Evolutionary conservation across 768 basidiomycete species (phyloP), one percentile per base, ranked within the genome.

Genomic region (Suillus spraguei): DNA sequence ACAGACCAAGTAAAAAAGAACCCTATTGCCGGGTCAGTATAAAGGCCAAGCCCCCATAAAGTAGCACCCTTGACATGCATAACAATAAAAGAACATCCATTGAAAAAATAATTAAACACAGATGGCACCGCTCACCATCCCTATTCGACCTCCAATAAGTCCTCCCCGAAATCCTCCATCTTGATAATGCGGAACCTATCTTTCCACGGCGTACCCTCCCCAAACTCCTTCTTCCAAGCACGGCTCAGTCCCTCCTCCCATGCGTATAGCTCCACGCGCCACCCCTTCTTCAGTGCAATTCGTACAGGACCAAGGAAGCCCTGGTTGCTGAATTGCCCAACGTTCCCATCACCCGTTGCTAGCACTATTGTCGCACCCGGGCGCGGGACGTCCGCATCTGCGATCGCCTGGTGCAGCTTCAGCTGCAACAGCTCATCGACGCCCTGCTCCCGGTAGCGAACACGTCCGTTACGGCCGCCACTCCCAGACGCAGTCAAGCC

Each of bases 401-500:
- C 87, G 59, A 98, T 80, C 13, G 90, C 89, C 72, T 96, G 94
- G 67, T 95, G 89, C 36, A 98, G 81, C 73, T 99, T 97, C 63
- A 98, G 81, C 75, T 97, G 95, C 58, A 99, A 78, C 32, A 97
- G 82, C 77, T 99, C 96, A 73, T 99, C 96, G 3, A 99, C 96
- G 13, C 94, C 95, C 76, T 99, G 95, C 71, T 96, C 94, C 62
- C 92, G 85, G 71, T 89, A 94, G 41, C 87, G 84, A 61, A 87
- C 75, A 41, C 85, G 83, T 36, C 47, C 61, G 49, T 33, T 46
- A 72, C 60, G 42, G 68, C 63, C 2, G 61, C 72, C 22, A 70
- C 62, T 49, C 58, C 64, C 50, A 38, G 68, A 36, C 20, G 63
- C 32, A 39, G 65, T 38, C 4, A 68, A 50, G 22, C 69, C 66